Evolutionary conservation across 1,284 basidiomycete genomes (phyloP), one percentile per base, ranked within the genome.

Genomic region (Ceratobasidium papillatum): DNA sequence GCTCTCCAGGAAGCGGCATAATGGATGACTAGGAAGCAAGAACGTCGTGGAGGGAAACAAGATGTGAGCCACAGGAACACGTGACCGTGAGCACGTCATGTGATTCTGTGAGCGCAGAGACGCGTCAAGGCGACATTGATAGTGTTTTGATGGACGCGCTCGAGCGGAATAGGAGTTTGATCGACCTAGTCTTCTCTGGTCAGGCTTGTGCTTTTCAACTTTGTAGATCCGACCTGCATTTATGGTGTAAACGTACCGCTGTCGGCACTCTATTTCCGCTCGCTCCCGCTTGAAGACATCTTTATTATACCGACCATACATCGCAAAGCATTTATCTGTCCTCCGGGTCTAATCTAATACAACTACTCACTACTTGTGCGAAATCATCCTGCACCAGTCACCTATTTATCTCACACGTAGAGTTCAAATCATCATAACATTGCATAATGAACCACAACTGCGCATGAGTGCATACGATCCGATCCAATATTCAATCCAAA

Each of bases 1-100:
- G 68, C 22, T 61, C 68, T 11, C 38, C 36, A 12, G 54, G 41
- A 19, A 71, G 68, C 45, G 68, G 68, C 68, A 71, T 71, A 3
- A 3, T 51, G 19, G 19, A 47, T 9, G 17, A 1, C 61, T 47
- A 30, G n/a, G 43, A 36, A 62, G 25, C 59, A 43, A 25, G 36
- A 12, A 56, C 7, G 41, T 45, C 25, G 59, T 14, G 5, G 61
- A n/a, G 14, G 22, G 36, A 43, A 36, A n/a, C 12, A 22, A 41
- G 36, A 12, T 11, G 36, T 19, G 38, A 63, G 38, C 61, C 38
- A 63, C 38, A 30, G 11, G 38, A 5, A 17, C 61, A 63, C 61
- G 61, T 63, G 61, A 63, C 30, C 38, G 61, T 30, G 38, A 8
- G 3, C 22, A 25, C 11, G 41, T 30, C 61, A 63, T 32, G 61